Base-by-base conservation (phyloP, 2,329 filamentous ascomycete genomes). In the Aspergillus arachidicola region DNA sequence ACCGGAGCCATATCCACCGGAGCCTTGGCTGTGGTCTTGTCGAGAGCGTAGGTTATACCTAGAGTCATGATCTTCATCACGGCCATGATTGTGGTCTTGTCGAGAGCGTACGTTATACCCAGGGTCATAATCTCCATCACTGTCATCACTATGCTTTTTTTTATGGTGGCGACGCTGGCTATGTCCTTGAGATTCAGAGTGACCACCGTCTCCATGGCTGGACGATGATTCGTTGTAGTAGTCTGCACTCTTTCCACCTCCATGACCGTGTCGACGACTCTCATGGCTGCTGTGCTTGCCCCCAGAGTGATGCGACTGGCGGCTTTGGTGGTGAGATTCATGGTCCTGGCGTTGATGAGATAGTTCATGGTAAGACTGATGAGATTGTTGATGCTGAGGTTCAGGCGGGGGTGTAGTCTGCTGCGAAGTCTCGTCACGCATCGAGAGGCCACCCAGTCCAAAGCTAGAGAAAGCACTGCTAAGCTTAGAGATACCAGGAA, bases 401-500 rank as follows among this genome's bases (percentile, higher is more conserved):
- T 61, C 51, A 2, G 58, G 36, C 26, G 48, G 46, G n/a, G 41
- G n/a, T 16, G 64, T 32, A 23, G 32, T 14, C 32, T 50, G 32
- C 14, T 58, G 26, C 10, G 56, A 26, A 12, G 28, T 12, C n/a
- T 57, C 45, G 36, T 72, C 57, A 3, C 70, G 67, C 38, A 72
- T 67, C 19, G 67, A 68, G 12, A 68, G 65, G 3, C 73, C 72
- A 26, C 73, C 71, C 5, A 74, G 69, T 23, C 72, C 65, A 32
- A 77, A 67, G 57, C 66, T 68, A 4, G 76, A 73, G 51, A 77
- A 69, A 7, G 70, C 73, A 46, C 71, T 72, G 38, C 72, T 72
- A 9, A 78, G 66, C 57, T 78, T 77, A 6, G 76, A 78, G 41
- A 79, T 73, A 9, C 78, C 78, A 1, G 75, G 75, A 51, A 78